These are phyloP conservation scores for Pistacia atlantica DNA, from an alignment of 345 rosid genomes.

Conservation along the genomic window DNA sequence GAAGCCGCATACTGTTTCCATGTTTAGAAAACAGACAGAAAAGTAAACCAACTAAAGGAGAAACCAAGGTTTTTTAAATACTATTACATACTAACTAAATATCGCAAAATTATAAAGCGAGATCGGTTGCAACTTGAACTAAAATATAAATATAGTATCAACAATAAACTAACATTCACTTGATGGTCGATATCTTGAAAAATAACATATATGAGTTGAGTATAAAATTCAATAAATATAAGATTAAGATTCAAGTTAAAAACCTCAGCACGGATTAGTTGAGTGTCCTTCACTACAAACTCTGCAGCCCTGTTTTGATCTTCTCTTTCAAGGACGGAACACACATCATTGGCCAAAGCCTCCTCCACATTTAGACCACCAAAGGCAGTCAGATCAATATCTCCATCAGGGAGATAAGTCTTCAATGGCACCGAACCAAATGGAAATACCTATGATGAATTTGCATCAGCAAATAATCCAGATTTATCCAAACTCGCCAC, in stretches of 20 bases:
- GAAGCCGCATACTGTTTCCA: too few relatives aligned
- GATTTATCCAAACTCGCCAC: neutral
- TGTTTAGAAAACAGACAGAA: neutral
- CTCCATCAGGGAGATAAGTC: conserved; percentile 98
- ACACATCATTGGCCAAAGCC: conserved; percentile 59
- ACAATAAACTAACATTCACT: neutral
- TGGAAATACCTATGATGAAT: conserved; percentile 65
- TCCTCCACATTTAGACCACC: conserved; percentile 60
- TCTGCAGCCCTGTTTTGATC: conserved; percentile 51
- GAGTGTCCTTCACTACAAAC: conserved; percentile 75
- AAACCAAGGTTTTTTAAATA: neutral
- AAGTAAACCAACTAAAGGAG: neutral
- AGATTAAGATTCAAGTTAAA: conserved; percentile 20
- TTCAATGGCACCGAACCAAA: conserved; percentile 94
- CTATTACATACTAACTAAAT: neutral
- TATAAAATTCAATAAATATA: conserved; percentile 6
- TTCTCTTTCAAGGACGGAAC: conserved; percentile 70
- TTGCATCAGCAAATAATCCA: conserved; percentile 9
- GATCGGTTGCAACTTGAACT: neutral
- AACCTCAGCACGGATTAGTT: conserved; percentile 81
- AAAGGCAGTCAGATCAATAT: conserved; percentile 87
- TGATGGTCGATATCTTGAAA: neutral
- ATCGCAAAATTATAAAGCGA: neutral
- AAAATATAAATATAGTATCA: neutral
- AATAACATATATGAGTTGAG: neutral